Evolutionary conservation across 139 green algal species (phyloP), one percentile per base, ranked within the genome.

Genomic region (Chlamydomonas schloesseri): DNA sequence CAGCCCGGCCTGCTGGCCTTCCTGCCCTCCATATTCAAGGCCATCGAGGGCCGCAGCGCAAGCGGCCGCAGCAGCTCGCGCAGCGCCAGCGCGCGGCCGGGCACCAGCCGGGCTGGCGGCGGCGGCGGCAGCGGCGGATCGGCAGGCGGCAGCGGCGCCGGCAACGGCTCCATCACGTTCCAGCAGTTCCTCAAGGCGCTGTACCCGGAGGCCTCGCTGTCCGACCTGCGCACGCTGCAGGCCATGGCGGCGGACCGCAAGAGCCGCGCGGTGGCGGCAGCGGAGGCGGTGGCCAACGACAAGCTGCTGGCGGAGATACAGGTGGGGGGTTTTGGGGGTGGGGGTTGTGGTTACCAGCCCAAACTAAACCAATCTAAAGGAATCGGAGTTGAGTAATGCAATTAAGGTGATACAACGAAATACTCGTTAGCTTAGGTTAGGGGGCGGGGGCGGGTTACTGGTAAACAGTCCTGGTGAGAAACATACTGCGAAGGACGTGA

Each of bases 151-250:
- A 2, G 20, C 55, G 55, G 55, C 55, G 21, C 2, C 55, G 55
- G 77, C 42, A 65, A 31, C 13, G 77, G 77, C 29, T 74, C n/a
- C n/a, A 42, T 83, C 62, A 73, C 37, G 28, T 83, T 83, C 58
- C 62, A 62, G 64, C 77, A 83, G 29, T 47, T 83, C 28, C 55
- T 81, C 18, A 81, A 81, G 73, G 77, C 77, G 14, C 77, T 83
- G 37, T 83, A 83, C 62, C 77, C 77, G 13, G 77, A 83, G 77
- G 77, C 77, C 37, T 65, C 62, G 37, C 28, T 29, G 15, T 29
- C 62, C 29, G 77, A 83, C 36, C 77, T 83, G 77, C 77, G 77
- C 62, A 83, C 77, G 29, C 77, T 83, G 58, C 62, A 74, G 37
- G 77, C 77, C 77, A 83, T 83, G 77, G 64, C 62, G 17, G 62